Evolutionary conservation across 306 rosid species (phyloP), one percentile per base, ranked within the genome.

Genomic region (Vigna radiata): DNA sequence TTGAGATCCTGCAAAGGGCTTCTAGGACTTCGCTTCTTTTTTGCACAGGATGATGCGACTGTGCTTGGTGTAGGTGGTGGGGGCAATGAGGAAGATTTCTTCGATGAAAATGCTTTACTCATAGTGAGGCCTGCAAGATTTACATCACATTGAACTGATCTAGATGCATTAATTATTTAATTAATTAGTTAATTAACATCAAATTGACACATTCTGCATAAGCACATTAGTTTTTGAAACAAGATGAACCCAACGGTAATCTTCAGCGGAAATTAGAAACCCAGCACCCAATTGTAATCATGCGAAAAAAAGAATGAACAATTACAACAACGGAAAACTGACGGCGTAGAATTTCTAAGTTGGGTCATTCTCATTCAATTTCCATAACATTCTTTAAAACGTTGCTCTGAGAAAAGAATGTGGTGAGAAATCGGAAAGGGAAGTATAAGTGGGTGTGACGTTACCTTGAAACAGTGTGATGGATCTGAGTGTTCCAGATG

Each of bases 1-100:
- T 88, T 85, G 13, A 87, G 75, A 83, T 87, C 88, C 78, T 81
- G 88, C 48, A 90, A 84, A 8, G 88, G 97, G 76, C 81, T 85
- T 52, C 83, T 82, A 54, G 79, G 81, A 58, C 83, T 80, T 54
- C 7, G 83, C 55, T 75, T 75, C 64, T 49, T 80, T 71, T 83
- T 85, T 23, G 77, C 76, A 62, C 63, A 31, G 33, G 63, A 75
- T 1, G 53, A 66, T 71, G 73, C 72, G 39, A 36, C 59, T 79
- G 81, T 61, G 71, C 65, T 53, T 9, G 82, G 76, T n/a, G 85
- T 71, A 25, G 79, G 84, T 54, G 87, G 83, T 14, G 69, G 75
- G 12, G 80, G 73, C 69, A 86, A 76, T 60, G 80, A 33, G 4
- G 88, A 68, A 25, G 84, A 77, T 76, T 86, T 90, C 84, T 76